Evolutionary conservation across 2,329 filamentous ascomycete genomes (phyloP).

Genomic region (Corniculantispora saksenae): DNA sequence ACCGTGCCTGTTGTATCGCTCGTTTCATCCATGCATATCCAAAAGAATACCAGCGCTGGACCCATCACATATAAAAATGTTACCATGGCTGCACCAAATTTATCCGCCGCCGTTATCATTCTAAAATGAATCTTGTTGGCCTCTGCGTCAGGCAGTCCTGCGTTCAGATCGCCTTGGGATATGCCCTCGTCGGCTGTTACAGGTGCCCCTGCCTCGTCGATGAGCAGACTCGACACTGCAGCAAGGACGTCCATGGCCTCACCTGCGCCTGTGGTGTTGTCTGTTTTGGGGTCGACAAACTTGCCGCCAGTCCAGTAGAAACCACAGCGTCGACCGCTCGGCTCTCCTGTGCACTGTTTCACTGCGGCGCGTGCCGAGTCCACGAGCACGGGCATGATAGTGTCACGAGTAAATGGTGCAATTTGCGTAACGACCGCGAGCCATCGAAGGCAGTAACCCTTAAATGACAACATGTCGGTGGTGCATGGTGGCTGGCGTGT

Average conservation of each 20-base stretch:
- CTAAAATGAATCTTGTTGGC: constrained; percentile 33
- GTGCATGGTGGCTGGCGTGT: constrained; percentile 53
- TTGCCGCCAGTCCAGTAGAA: constrained; percentile 53
- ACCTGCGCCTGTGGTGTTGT: constrained; percentile 54
- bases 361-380: constrained; percentile 56
- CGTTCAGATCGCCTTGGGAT: constrained; percentile 46
- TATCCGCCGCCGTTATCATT: constrained; percentile 45
- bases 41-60: constrained; percentile 43
- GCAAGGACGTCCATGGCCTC: constrained; percentile 62
- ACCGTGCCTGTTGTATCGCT: neutral
- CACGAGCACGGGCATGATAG: constrained; percentile 53
- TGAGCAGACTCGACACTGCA: constrained; percentile 55
- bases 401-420: constrained; percentile 52
- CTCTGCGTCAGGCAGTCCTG: constrained; percentile 39
- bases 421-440: constrained; percentile 54
- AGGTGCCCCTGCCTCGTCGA: constrained; percentile 41
- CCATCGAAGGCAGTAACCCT: constrained; percentile 60
- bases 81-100: constrained; percentile 49
- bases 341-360: constrained; percentile 54
- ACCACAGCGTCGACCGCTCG: constrained; percentile 51
- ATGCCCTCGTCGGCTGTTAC: constrained; percentile 54
- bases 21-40: neutral
- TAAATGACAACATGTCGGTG: constrained; percentile 64
- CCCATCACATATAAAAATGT: constrained; percentile 51
- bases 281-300: constrained; percentile 48